Base-by-base conservation (phyloP, 257 asterid genomes). In the Solanum rostratum region DNA sequence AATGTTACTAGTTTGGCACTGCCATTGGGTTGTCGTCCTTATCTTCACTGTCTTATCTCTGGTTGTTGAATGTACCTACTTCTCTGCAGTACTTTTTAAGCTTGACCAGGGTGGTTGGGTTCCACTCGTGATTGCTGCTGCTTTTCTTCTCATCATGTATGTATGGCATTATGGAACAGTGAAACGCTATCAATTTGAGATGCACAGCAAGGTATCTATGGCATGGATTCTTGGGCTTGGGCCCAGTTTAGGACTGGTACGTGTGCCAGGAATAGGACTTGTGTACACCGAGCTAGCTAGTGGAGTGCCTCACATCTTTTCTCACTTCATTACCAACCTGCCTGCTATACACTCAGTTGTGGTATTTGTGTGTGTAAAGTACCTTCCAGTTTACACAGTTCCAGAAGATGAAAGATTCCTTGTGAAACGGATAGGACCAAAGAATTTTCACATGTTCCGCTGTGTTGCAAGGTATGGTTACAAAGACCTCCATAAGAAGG, bases 101-200 rank as follows among this genome's bases (percentile, higher is more conserved):
- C 88, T 96, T 16, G 93, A 96, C 80, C 98, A 96, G 82, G 99
- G 99, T 10, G 99, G 99, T 37, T 96, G 99, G 99, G 99, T 95
- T 73, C 99, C 99, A 0, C 97, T 96, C 19, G 99, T 93, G 84
- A 95, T 95, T 53, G 96, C 99, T 7, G 95, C 95, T 2, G 96
- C 94, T 37, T 96, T 96, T 88, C 97, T 96, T 24, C 10, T 95
- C 85, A 93, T 96, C 87, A 96, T 96, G 99, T 91, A 86, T 22
- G 93, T 93, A 78, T 96, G 98, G 99, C 99, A 96, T 83, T 96
- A 93, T 54, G 98, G 98, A 7, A 92, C 94, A 0, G 87, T 95
- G 10, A 96, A 96, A 85, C 94, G 99, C 46, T 96, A 96, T 6
- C 97, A 95, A 89, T 93, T 93, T 45, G 98, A 96, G 92, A 89